Percentiles rank a stretch among this genome's conserved stretches.
phyloP scores from a whole-genome alignment of 1,284 basidiomycete species.

The Baeospora myosura region DNA sequence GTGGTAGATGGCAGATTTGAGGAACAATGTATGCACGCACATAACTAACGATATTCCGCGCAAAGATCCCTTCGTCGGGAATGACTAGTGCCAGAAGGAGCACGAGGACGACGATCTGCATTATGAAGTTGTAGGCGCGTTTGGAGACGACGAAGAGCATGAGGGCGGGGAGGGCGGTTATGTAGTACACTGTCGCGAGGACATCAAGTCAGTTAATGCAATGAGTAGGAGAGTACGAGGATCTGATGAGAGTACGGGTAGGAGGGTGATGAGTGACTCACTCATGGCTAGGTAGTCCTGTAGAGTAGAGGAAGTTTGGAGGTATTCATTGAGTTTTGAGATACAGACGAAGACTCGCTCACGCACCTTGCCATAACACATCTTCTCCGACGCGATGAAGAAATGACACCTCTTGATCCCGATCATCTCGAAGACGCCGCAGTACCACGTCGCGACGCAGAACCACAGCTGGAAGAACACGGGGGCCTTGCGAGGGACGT shows the following conservation, averaged over 20 bases:
- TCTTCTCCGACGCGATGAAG: conserved; percentile 9
- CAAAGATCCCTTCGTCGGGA: conserved; percentile 21
- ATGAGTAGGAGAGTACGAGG: not conserved
- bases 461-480: conserved; percentile 27
- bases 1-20: not conserved
- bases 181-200: conserved; percentile 15
- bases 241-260: not conserved
- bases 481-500: conserved; percentile 23
- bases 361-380: conserved; percentile 14
- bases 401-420: conserved; percentile 18
- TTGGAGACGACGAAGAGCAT: conserved; percentile 21
- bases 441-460: conserved; percentile 24
- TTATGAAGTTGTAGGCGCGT: conserved; percentile 17
- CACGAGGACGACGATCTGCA: conserved; percentile 16
- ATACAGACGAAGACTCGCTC: too few relatives aligned
- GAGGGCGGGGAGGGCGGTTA: conserved; percentile 17
- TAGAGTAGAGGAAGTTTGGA: not conserved
- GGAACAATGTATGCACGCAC: conserved; percentile 9
- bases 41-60: conserved; percentile 21
- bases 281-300: conserved; percentile 21
- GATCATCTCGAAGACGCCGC: conserved; percentile 19
- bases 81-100: conserved; percentile 18
- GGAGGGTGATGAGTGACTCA: conserved; percentile 9
- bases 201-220: not conserved
- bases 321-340: not conserved